Evolutionary conservation across 805 yeast genomes (phyloP), one percentile per base, ranked within the genome.

Genomic region (Teunomyces pallodes): DNA sequence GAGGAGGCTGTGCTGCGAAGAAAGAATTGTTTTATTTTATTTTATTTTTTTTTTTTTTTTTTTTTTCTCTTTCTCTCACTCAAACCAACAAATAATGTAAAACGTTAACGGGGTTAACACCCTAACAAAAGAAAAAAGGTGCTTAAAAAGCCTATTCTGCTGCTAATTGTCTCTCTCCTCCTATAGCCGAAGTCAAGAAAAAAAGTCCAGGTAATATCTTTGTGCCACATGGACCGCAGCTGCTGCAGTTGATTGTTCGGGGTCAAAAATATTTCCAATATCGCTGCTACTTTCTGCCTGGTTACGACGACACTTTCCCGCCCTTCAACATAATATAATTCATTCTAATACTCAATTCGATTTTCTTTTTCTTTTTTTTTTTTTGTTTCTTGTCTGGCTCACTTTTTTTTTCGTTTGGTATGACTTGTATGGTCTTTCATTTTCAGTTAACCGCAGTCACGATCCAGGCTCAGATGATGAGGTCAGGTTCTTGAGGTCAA

Each of bases 1-100:
- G 41, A 38, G 30, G 41, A 28, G 43, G 43, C 43, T 28, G 33
- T 40, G 43, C 32, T 40, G 43, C 33, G 33, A 40, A 40, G 29
- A 40, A 13, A 26, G 16, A 17, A n/a, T 26, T 27, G 12, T 13
- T 26, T 14, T 20, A 16, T 17, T 10, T 17, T 20, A 10, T 16
- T 29, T 12, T 36, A 8, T n/a, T 24, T 26, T 38, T 10, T 36
- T 5, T 6, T 36, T 2, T 17, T 20, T 17, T 8, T 4, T 9
- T 16, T 10, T 9, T 36, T 16, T 26, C 9, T 13, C 35, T 13
- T 5, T 20, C 24, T 17, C 4, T 17, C 24, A 4, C 5, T 20
- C 24, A 4, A 4, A 5, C 24, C 24, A 20, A 1, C 6, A 20
- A 20, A 20, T 20, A 20, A 20, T 20, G 6, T 20, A 4, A 20